These are phyloP conservation scores for Termitomyces sp. DNA, from an alignment of 768 basidiomycete genomes.

Conservation along the genomic window DNA sequence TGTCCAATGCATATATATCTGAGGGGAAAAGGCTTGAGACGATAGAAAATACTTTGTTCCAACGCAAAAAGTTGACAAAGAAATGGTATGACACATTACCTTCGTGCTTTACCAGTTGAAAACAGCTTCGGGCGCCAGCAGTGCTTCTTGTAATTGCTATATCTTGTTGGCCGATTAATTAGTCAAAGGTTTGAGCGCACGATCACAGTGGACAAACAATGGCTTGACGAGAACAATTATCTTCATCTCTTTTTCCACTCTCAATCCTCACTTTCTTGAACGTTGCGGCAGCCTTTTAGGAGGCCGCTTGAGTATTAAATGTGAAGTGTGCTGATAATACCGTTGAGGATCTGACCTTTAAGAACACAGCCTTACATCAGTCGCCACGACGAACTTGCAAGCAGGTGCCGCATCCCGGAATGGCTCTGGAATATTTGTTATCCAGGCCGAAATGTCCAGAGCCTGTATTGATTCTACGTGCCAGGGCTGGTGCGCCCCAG, in stretches of 20 bases:
- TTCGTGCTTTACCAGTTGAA: too few species aligned
- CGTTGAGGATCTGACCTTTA: background rate
- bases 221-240: slow-evolving; percentile 1
- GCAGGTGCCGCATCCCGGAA: background rate
- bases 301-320: background rate
- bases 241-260: background rate
- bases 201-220: background rate
- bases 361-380: background rate
- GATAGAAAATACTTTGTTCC: too few species aligned
- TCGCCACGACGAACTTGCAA: background rate
- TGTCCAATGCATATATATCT: too few species aligned
- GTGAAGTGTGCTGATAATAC: slow-evolving; percentile 2
- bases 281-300: background rate
- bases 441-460: background rate
- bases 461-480: background rate
- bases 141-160: background rate
- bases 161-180: background rate
- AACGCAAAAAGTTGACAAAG: too few species aligned
- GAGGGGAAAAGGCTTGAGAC: too few species aligned
- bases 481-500: background rate
- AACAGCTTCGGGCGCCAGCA: too few species aligned
- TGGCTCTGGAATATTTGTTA: background rate
- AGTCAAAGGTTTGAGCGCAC: background rate
- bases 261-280: background rate
- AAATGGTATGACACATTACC: too few species aligned